Conservation (phyloP, 1,284 basidiomycete genomes). For the Singerocomus inundabilis region DNA sequence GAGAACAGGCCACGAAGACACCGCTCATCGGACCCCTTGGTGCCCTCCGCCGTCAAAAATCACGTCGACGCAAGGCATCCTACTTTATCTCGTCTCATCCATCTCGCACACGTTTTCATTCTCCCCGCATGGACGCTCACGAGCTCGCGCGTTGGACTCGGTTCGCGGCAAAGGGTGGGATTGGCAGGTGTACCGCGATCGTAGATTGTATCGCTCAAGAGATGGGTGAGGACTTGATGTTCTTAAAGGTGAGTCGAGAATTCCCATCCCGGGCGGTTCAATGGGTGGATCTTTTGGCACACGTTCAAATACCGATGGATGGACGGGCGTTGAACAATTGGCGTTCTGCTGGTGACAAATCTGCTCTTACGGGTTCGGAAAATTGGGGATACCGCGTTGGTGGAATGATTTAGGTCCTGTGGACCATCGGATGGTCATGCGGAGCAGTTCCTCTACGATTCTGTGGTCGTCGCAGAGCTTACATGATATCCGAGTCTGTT, state of each 20-base stretch:
- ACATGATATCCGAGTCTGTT: background rate
- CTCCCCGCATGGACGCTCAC: slow-evolving; percentile 55
- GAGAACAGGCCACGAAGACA: background rate
- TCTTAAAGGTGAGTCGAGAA: slow-evolving; percentile 62
- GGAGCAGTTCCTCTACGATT: background rate
- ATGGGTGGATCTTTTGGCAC: background rate
- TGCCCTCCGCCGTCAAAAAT: background rate
- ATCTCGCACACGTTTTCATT: background rate
- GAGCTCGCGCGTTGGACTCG: slow-evolving; percentile 78
- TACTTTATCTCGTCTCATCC: background rate
- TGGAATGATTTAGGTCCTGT: background rate
- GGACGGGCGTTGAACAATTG: background rate
- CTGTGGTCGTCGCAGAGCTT: background rate
- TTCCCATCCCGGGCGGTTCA: no score
- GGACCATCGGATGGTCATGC: background rate
- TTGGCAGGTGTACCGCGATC: slow-evolving; percentile 70
- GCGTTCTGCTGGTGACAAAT: background rate
- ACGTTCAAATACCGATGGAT: background rate
- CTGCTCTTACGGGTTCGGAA: background rate
- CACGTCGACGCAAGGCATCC: no score
- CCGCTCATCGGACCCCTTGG: background rate
- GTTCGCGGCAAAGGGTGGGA: slow-evolving; percentile 78
- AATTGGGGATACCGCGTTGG: background rate
- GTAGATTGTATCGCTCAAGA: slow-evolving; percentile 78
- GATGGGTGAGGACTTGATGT: slow-evolving; percentile 79